These are phyloP conservation scores for Moesziomyces sp. DNA, from an alignment of 1,284 basidiomycete genomes.

Conservation along the genomic window DNA sequence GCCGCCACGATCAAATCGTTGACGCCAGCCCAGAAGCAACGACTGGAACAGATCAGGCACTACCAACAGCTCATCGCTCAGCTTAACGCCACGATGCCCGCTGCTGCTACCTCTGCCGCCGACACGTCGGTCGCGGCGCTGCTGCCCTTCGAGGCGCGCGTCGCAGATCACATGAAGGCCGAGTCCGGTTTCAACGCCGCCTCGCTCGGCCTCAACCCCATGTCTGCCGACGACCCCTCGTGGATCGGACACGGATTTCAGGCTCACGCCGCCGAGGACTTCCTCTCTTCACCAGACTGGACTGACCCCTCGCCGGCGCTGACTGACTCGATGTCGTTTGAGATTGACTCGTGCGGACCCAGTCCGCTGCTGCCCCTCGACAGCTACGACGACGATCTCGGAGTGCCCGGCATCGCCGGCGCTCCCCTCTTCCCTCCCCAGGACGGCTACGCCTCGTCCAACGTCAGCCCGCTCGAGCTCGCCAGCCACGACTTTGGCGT, in stretches of 20 bases:
- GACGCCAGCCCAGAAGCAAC: slow-evolving; percentile 31
- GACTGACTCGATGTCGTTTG: slow-evolving; percentile 60
- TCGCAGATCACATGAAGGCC: slow-evolving; percentile 32
- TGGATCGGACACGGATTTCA: slow-evolving; percentile 57
- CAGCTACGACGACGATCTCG: slow-evolving; percentile 50
- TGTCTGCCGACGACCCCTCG: slow-evolving; percentile 55
- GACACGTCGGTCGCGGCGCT: slow-evolving; percentile 27
- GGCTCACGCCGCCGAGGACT: slow-evolving; percentile 52
- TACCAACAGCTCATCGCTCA: slow-evolving; percentile 51
- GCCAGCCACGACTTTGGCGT: slow-evolving; percentile 35
- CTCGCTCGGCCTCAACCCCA: slow-evolving; percentile 48
- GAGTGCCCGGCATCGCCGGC: slow-evolving; percentile 59
- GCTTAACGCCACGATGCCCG: slow-evolving; percentile 47
- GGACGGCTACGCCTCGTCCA: slow-evolving; percentile 47
- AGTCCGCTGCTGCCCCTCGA: slow-evolving; percentile 59
- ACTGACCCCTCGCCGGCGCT: slow-evolving; percentile 63
- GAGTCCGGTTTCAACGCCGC: slow-evolving; percentile 46
- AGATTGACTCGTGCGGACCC: slow-evolving; percentile 59
- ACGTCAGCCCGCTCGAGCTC: slow-evolving; percentile 47
- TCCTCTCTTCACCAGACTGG: slow-evolving; percentile 58
- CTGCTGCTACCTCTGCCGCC: slow-evolving; percentile 18
- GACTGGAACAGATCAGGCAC: slow-evolving; percentile 48
- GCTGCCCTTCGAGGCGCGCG: slow-evolving; percentile 40
- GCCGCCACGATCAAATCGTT: slow-evolving; percentile 1
- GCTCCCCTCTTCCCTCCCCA: slow-evolving; percentile 42